A percentile compares a stretch with the other conserved stretches of the same genome.
Evolutionary conservation across 2,329 filamentous ascomycete species (phyloP).

Genomic region (Neopestalotiopsis rosae): DNA sequence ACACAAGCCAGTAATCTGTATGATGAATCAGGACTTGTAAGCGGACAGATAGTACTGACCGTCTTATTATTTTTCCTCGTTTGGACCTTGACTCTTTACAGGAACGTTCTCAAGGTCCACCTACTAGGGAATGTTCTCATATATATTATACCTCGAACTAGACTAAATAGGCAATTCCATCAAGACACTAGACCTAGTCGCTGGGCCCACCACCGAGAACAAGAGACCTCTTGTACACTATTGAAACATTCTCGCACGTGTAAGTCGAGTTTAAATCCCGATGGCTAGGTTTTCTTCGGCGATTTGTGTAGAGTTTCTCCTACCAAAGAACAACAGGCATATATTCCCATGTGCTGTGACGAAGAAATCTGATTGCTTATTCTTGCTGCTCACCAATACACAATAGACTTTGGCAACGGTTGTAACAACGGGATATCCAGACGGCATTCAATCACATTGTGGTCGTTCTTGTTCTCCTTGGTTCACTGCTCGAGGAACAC

Average conservation of each 20-base stretch:
- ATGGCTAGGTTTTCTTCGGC: background rate
- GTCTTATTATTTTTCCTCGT: background rate
- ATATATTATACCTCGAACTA: background rate
- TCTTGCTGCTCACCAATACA: background rate
- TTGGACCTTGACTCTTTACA: background rate
- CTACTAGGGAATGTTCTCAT: background rate
- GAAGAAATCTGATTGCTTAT: background rate
- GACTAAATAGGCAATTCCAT: background rate
- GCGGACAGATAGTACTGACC: background rate
- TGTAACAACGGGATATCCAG: background rate
- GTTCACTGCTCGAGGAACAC: background rate
- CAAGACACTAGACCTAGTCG: background rate
- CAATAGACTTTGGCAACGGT: background rate
- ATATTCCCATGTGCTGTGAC: background rate
- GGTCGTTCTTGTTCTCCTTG: background rate
- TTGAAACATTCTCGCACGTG: slow-evolving; percentile 1
- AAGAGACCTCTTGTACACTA: background rate
- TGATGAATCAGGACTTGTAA: slow-evolving; percentile 21
- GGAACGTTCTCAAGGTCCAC: too few species aligned
- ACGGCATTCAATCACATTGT: background rate
- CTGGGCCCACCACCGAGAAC: background rate
- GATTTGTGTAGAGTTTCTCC: background rate
- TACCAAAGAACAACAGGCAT: background rate
- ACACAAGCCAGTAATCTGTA: too few species aligned
- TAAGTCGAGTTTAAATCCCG: slow-evolving; percentile 1